phyloP scores from a whole-genome alignment of 148 eudicot species.

The Simmondsia chinensis region DNA sequence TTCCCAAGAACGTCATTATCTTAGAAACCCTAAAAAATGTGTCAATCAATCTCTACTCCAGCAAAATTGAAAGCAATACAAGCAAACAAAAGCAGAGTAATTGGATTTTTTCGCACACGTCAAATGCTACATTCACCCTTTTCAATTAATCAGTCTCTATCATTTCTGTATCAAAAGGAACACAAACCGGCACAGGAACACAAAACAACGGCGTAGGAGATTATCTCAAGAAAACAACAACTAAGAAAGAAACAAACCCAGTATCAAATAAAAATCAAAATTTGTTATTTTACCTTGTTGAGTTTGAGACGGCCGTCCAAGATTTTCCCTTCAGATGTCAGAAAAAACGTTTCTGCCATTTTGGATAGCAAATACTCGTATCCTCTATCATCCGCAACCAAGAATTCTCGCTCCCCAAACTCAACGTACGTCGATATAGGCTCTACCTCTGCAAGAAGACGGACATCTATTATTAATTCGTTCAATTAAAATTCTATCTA shows the following conservation, averaged over 20 bases:
- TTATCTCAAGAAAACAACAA: too few relatives aligned
- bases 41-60: constrained; percentile 10
- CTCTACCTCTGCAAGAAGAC: constrained; percentile 56
- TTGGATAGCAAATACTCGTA: constrained; percentile 61
- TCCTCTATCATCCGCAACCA: constrained; percentile 87
- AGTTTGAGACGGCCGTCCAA: constrained; percentile 65
- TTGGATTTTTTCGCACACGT: background rate
- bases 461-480: constrained; percentile 2
- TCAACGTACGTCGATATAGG: constrained; percentile 86
- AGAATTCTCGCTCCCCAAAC: constrained; percentile 71
- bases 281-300: constrained; percentile 46
- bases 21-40: constrained; percentile 1
- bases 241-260: constrained; percentile 4
- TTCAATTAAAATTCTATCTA: background rate
- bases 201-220: too few relatives aligned
- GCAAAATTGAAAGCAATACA: background rate
- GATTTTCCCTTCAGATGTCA: constrained; percentile 49
- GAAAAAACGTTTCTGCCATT: constrained; percentile 69
- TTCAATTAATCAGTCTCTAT: constrained; percentile 1
- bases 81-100: constrained; percentile 2
- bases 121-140: background rate
- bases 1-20: constrained; percentile 14
- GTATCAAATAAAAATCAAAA: background rate
- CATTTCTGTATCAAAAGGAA: constrained; percentile 3
- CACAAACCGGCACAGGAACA: too few relatives aligned